Percentiles rank a stretch among this genome's conserved stretches.
These are phyloP conservation scores for Monilinia polystroma DNA, from an alignment of 2,329 filamentous ascomycete genomes.

Conservation along the genomic window DNA sequence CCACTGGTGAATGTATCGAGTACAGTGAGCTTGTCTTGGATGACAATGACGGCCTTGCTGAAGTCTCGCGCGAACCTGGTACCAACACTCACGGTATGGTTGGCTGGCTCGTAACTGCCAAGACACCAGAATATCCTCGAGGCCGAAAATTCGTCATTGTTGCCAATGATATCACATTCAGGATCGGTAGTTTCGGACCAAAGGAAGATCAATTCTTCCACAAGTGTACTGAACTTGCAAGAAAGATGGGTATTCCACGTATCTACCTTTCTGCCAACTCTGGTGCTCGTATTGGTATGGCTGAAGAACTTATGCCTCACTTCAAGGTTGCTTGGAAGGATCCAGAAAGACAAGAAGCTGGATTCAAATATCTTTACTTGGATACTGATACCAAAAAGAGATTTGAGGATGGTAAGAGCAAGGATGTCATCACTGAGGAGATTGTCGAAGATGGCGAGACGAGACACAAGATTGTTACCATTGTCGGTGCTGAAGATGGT, in stretches of 20 bases:
- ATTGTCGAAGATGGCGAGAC: conserved; percentile 84
- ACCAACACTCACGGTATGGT: conserved; percentile 98
- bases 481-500: conserved; percentile 90
- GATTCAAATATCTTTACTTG: conserved; percentile 97
- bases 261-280: conserved; percentile 99
- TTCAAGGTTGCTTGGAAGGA: conserved; percentile 98
- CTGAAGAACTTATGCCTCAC: conserved; percentile 93
- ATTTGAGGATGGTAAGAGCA: conserved; percentile 74
- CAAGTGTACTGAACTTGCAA: conserved; percentile 96
- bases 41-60: conserved; percentile 85
- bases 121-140: conserved; percentile 90
- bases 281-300: conserved; percentile 93
- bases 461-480: conserved; percentile 89
- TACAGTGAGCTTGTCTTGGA: conserved; percentile 94
- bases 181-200: conserved; percentile 96
- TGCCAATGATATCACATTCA: conserved; percentile 99
- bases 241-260: conserved; percentile 90
- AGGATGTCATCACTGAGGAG: conserved; percentile 84
- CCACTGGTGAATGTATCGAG: conserved; percentile 86
- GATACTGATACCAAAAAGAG: conserved; percentile 81
- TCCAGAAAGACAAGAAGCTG: conserved; percentile 71
- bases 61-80: conserved; percentile 91
- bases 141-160: conserved; percentile 93
- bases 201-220: conserved; percentile 98
- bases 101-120: conserved; percentile 92